Percentiles rank a stretch among this genome's conserved stretches.
Conservation (phyloP, 2,329 filamentous ascomycete genomes). For the Ophiobolus disseminans region DNA sequence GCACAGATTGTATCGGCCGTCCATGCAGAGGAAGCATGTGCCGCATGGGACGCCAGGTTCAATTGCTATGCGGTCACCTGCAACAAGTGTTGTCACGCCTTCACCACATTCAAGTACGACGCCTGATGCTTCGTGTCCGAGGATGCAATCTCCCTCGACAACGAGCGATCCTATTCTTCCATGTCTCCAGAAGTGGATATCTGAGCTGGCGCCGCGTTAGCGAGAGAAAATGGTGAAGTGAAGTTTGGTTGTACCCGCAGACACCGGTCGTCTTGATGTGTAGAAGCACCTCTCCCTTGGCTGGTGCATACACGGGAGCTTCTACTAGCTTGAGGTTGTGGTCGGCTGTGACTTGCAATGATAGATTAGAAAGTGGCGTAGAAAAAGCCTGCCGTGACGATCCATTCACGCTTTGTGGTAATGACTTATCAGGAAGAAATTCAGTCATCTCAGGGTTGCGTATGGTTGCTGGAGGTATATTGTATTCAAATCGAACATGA, state of each 20-base stretch:
- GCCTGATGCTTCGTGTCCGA: conserved; percentile 71
- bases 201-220: conserved; percentile 56
- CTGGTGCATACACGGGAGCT: conserved; percentile 63
- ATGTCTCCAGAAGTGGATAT: conserved; percentile 72
- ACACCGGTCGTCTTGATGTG: conserved; percentile 70
- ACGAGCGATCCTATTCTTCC: conserved; percentile 69
- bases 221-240: conserved; percentile 3
- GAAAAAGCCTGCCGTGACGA: conserved; percentile 19
- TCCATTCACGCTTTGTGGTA: conserved; percentile 17
- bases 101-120: conserved; percentile 65
- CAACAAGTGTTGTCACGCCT: conserved; percentile 57
- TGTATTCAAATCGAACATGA: not conserved
- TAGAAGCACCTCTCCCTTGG: conserved; percentile 62
- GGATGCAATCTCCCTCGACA: conserved; percentile 68
- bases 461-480: conserved; percentile 27
- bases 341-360: conserved; percentile 66
- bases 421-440: conserved; percentile 7
- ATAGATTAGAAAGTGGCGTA: conserved; percentile 57
- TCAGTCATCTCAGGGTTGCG: conserved; percentile 4
- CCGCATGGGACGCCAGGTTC: conserved; percentile 71
- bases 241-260: conserved; percentile 61
- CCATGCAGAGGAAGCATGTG: conserved; percentile 64
- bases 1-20: conserved; percentile 70
- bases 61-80: conserved; percentile 69
- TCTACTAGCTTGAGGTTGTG: conserved; percentile 65